phyloP scores from a whole-genome alignment of 2,329 filamentous ascomycete genomes.

The Cladorrhinum sp. region DNA sequence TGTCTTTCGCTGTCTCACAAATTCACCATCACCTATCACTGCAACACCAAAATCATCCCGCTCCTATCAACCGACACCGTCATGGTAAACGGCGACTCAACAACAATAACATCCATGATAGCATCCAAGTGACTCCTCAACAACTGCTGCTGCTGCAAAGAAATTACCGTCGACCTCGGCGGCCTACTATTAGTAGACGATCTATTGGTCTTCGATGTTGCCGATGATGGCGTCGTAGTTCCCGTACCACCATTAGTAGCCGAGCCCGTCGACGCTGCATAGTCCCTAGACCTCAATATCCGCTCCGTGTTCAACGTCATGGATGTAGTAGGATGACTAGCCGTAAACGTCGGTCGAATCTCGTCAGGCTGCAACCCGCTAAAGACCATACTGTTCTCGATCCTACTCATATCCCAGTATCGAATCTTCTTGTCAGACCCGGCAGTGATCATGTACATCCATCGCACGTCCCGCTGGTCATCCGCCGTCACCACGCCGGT shows the following conservation, averaged over 20 bases:
- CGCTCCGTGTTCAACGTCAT: slow-evolving; percentile 67
- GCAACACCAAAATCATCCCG: slow-evolving; percentile 83
- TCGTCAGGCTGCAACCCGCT: slow-evolving; percentile 73
- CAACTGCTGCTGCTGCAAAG: slow-evolving; percentile 80
- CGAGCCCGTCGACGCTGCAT: slow-evolving; percentile 27
- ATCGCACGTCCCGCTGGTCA: slow-evolving; percentile 66
- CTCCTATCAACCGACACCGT: slow-evolving; percentile 85
- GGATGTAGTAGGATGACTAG: slow-evolving; percentile 59
- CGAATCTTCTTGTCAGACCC: slow-evolving; percentile 87
- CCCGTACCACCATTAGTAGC: slow-evolving; percentile 32
- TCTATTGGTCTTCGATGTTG: slow-evolving; percentile 24
- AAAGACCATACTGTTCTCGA: slow-evolving; percentile 76
- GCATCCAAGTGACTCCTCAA: slow-evolving; percentile 84
- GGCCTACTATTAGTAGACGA: slow-evolving; percentile 40
- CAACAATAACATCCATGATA: slow-evolving; percentile 80
- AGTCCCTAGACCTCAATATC: slow-evolving; percentile 40
- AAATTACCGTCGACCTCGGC: slow-evolving; percentile 79
- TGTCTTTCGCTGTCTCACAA: background rate
- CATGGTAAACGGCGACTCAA: slow-evolving; percentile 91
- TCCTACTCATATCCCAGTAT: slow-evolving; percentile 84
- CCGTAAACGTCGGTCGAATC: slow-evolving; percentile 68
- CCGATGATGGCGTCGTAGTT: slow-evolving; percentile 21
- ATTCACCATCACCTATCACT: slow-evolving; percentile 30
- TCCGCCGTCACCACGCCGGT: slow-evolving; percentile 61
- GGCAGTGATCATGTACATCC: slow-evolving; percentile 81